Conservation (phyloP, 1,284 basidiomycete genomes). For the Ceratobasidium sp. region DNA sequence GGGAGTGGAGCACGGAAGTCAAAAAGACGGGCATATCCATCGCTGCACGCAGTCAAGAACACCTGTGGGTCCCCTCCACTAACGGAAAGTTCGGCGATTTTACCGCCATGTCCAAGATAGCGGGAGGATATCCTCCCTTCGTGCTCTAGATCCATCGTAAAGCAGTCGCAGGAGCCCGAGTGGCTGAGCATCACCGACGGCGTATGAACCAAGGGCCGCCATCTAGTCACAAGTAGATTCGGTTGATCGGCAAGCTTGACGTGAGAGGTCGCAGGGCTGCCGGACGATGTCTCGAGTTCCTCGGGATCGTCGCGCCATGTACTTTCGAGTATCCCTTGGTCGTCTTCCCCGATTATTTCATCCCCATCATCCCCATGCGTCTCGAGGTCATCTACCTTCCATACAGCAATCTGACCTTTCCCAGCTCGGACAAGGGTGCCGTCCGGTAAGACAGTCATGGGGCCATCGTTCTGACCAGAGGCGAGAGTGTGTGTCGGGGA, state of each 20-base stretch:
- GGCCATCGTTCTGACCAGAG: background rate
- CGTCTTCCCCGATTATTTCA: background rate
- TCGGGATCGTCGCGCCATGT: slow-evolving; percentile 38
- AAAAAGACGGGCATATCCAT: slow-evolving; percentile 39
- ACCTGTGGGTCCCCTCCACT: slow-evolving; percentile 8
- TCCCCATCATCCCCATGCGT: slow-evolving; percentile 35
- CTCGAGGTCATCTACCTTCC: slow-evolving; percentile 12
- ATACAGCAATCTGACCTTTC: slow-evolving; percentile 17
- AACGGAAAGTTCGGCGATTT: slow-evolving; percentile 4
- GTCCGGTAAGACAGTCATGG: slow-evolving; percentile 12
- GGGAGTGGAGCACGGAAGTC: slow-evolving; percentile 32
- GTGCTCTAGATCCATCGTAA: slow-evolving; percentile 34
- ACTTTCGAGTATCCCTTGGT: background rate
- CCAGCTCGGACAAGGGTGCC: slow-evolving; percentile 30
- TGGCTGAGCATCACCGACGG: slow-evolving; percentile 26
- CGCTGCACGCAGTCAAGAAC: slow-evolving; percentile 35
- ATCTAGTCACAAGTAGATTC: background rate
- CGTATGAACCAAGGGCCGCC: background rate
- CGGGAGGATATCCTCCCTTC: background rate
- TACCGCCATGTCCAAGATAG: slow-evolving; percentile 43
- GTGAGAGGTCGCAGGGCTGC: slow-evolving; percentile 17
- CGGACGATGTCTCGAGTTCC: slow-evolving; percentile 31
- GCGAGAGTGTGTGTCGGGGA: slow-evolving; percentile 30
- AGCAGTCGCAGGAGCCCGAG: background rate
- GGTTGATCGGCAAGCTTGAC: slow-evolving; percentile 22